Conservation (phyloP, 768 basidiomycete genomes). For the Crucibulum laeve region DNA sequence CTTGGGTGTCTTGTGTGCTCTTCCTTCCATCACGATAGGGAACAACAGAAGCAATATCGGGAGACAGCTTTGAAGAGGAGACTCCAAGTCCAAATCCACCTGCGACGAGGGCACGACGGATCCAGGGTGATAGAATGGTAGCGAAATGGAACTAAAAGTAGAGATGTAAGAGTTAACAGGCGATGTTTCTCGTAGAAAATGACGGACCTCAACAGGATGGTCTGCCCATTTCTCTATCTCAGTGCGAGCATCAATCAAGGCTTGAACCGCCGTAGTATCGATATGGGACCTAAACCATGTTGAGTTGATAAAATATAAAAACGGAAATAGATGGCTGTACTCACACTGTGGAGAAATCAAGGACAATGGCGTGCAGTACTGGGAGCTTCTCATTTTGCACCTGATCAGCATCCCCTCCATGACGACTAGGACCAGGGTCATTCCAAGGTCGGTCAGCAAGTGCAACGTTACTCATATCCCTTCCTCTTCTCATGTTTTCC, state of each 20-base stretch:
- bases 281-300: conserved; percentile 61
- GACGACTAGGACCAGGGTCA: conserved; percentile 70
- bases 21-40: conserved; percentile 47
- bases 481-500: conserved; percentile 68
- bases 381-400: conserved; percentile 54
- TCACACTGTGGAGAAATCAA: conserved; percentile 86
- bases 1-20: conserved; percentile 17
- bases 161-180: background rate
- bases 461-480: conserved; percentile 60
- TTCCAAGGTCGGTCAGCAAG: conserved; percentile 89
- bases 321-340: conserved; percentile 17
- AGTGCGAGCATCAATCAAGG: conserved; percentile 82
- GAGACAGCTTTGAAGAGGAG: conserved; percentile 30
- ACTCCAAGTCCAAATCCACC: conserved; percentile 86
- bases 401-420: conserved; percentile 41
- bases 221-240: conserved; percentile 90
- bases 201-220: conserved; percentile 61
- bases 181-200: background rate
- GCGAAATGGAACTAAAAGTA: conserved; percentile 84
- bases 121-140: conserved; percentile 89
- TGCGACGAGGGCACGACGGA: conserved; percentile 81
- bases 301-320: background rate
- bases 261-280: conserved; percentile 89
- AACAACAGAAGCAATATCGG: conserved; percentile 78
- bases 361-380: conserved; percentile 75